Percentiles rank a stretch among this genome's conserved stretches.
Evolutionary conservation across 176 grass and related monocot genomes (phyloP).

Genomic region (Luzula sylvatica): DNA sequence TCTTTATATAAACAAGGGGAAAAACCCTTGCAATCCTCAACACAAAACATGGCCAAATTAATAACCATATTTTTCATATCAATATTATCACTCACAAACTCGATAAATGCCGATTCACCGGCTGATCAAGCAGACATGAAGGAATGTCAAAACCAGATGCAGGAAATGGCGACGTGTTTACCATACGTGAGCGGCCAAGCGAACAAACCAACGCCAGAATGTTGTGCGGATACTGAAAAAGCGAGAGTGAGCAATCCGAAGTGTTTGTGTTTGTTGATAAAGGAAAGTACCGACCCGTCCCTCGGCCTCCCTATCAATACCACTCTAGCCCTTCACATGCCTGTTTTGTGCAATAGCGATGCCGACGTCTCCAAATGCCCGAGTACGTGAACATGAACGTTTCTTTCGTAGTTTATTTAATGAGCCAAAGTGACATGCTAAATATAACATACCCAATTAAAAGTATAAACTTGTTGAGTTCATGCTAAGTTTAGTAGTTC

Average conservation of each 20-base stretch:
- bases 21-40: too few species aligned
- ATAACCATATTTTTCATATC: not conserved
- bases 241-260: constrained; percentile 17
- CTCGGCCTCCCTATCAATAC: constrained; percentile 28
- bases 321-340: constrained; percentile 26
- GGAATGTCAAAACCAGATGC: constrained; percentile 27
- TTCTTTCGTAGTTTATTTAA: too few species aligned
- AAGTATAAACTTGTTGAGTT: not conserved
- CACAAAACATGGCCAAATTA: not conserved
- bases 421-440: not conserved
- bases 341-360: constrained; percentile 22
- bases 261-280: constrained; percentile 31
- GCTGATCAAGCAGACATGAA: constrained; percentile 11
- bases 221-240: constrained; percentile 24
- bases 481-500: too few species aligned
- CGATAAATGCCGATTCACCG: not conserved
- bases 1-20: too few species aligned
- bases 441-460: not conserved
- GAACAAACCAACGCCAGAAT: constrained; percentile 18
- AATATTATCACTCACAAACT: not conserved
- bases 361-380: constrained; percentile 29
- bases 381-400: not conserved
- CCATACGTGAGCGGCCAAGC: constrained; percentile 17
- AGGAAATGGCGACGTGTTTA: constrained; percentile 26
- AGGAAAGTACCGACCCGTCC: constrained; percentile 18